Base-by-base conservation (phyloP, 257 asterid species). In the Solanum piurae region DNA sequence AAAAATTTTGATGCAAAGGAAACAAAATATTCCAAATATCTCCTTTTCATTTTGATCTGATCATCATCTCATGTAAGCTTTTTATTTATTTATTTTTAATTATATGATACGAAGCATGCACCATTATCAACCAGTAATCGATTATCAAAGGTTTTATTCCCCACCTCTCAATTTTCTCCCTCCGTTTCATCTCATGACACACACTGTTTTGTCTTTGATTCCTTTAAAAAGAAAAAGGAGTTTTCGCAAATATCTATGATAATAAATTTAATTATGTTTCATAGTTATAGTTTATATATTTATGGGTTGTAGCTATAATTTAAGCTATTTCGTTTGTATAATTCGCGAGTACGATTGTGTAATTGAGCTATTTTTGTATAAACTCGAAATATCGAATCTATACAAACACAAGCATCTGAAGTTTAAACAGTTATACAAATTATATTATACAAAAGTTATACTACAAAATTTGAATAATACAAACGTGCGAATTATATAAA, bases 341-440 rank as follows among this genome's bases (percentile, higher is more conserved):
- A 49, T 5, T 49, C 0, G 0, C 3, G 0, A 2, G 1, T 49
- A 5, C 0, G 3, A 2, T 0, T 49, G 0, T 49, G 21, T 14
- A 49, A 49, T 14, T 49, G 8, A 49, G 23, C 0, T 49, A 49
- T 49, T 49, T 14, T 49, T 49, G 60, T 49, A 49, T 2, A 49
- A 14, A 49, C 1, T 14, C 1, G 0, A 49, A 49, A 49, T 49
- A 14, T 5, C 3, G 0, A 49, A 49, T 5, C 16, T 49, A 49
- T 49, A 14, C 23, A 5, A 49, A 49, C 60, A 5, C 0, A 49
- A 49, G 16, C 9, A 49, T 49, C 21, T 14, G 0, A 49, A 14
- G 1, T 49, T 46, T 5, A 49, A 49, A 14, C 21, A 14, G 1
- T 49, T 49, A 5, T 46, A 46, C 6, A 44, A 44, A 44, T 44